phyloP scores from a whole-genome alignment of 2,329 filamentous ascomycete genomes.

The Monilinia fructicola region DNA sequence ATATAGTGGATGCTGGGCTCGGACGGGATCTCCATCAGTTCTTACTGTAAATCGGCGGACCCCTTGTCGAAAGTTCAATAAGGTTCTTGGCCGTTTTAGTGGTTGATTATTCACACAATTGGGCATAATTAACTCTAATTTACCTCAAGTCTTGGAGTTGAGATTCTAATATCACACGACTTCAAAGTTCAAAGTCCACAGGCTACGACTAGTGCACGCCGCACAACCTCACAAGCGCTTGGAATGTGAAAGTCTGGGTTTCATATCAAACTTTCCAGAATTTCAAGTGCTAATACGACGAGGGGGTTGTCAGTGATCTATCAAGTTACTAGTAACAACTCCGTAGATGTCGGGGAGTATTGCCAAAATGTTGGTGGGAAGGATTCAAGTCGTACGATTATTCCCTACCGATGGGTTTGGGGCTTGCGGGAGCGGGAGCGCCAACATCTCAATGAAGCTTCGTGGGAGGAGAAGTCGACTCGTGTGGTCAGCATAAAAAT shows the following conservation, averaged over 20 bases:
- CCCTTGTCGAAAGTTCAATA: not conserved
- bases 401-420: slow-evolving; percentile 5
- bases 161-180: not conserved
- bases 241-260: not conserved
- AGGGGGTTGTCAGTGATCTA: slow-evolving; percentile 17
- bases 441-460: slow-evolving; percentile 17
- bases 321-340: not conserved
- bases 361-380: slow-evolving; percentile 13
- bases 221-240: slow-evolving; percentile 2
- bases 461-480: not conserved
- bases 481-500: slow-evolving; percentile 15
- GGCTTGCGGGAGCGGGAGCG: slow-evolving; percentile 20
- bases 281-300: not conserved
- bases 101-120: not conserved
- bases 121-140: not conserved
- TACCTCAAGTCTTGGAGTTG: not conserved
- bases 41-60: not conserved
- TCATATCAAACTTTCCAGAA: not conserved
- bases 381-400: slow-evolving; percentile 21
- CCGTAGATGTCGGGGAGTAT: slow-evolving; percentile 3
- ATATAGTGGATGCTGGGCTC: slow-evolving; percentile 12
- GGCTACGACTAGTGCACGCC: not conserved
- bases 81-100: not conserved
- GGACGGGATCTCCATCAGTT: slow-evolving; percentile 16
- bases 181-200: not conserved